These are phyloP conservation scores for Fraxinus quadrangulata DNA, from an alignment of 257 asterid species.

Conservation along the genomic window DNA sequence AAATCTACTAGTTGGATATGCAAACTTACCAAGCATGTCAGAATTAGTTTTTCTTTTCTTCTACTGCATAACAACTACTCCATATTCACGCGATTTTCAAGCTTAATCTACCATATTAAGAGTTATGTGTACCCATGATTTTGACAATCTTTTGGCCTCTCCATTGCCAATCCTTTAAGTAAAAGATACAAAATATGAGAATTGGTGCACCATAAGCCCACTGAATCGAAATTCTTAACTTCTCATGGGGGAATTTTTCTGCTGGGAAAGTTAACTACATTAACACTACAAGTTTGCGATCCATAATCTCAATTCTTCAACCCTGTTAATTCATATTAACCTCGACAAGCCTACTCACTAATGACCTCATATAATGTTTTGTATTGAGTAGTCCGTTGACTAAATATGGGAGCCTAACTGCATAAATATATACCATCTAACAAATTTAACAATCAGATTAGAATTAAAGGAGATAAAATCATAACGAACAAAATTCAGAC, in stretches of 20 bases:
- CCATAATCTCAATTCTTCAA: neutral
- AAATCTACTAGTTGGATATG: neutral
- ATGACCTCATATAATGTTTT: neutral
- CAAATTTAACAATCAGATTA: neutral
- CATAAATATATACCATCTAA: neutral
- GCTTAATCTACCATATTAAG: neutral
- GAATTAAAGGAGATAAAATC: neutral
- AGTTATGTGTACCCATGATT: neutral
- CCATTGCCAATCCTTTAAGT: neutral
- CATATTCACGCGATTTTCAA: neutral
- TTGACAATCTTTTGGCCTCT: neutral
- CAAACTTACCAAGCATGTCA: neutral
- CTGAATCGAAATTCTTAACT: neutral
- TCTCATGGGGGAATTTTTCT: neutral
- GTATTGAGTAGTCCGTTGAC: neutral
- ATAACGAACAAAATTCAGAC: conserved; percentile 30
- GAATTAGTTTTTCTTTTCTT: neutral
- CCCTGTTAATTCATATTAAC: neutral
- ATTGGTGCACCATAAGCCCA: too few relatives aligned
- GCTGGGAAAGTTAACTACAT: neutral
- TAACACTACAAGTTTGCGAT: too few relatives aligned
- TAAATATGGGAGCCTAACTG: neutral
- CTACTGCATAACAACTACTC: neutral
- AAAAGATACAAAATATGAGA: neutral
- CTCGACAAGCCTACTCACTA: neutral